These are phyloP conservation scores for Fraxinus baroniana DNA, from an alignment of 305 asterid genomes.

Conservation along the genomic window DNA sequence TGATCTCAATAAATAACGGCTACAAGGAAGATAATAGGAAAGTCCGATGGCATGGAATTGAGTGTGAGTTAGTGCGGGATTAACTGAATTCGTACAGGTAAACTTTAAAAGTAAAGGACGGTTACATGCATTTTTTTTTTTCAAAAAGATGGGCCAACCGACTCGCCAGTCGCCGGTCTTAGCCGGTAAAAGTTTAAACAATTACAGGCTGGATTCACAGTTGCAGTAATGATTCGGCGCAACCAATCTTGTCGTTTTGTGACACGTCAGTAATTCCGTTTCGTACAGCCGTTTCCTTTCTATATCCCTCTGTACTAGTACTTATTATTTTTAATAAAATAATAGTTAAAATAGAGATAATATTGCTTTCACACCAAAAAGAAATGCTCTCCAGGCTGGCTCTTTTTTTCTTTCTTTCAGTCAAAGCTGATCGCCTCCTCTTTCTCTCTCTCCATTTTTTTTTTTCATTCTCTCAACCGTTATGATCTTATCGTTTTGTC, in stretches of 20 bases:
- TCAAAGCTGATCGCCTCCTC: constrained; percentile 49
- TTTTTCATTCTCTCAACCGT: constrained; percentile 27
- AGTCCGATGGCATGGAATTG: constrained; percentile 27
- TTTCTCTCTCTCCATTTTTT: too few species aligned
- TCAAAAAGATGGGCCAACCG: constrained; percentile 10
- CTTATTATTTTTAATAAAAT: not conserved
- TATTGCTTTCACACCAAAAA: constrained; percentile 33
- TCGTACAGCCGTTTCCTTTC: not conserved
- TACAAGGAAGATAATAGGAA: constrained; percentile 34
- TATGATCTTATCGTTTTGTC: constrained; percentile 26
- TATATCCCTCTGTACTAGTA: not conserved
- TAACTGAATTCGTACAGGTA: constrained; percentile 59
- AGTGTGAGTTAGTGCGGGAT: constrained; percentile 29
- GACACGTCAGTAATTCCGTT: constrained; percentile 40
- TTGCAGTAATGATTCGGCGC: constrained; percentile 56
- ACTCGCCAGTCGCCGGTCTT: constrained; percentile 47
- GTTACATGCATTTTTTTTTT: constrained; percentile 16
- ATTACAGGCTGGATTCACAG: constrained; percentile 36
- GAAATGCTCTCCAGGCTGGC: constrained; percentile 75
- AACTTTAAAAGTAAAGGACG: constrained; percentile 29
- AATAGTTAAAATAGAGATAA: not conserved
- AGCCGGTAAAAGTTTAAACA: constrained; percentile 26
- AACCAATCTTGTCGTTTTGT: constrained; percentile 74
- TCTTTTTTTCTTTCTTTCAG: constrained; percentile 21
- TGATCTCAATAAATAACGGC: too few species aligned